A percentile compares a stretch with the other conserved stretches of the same genome.
Evolutionary conservation across 2,329 filamentous ascomycete species (phyloP).

Genomic region (Aspergillus jensenii): DNA sequence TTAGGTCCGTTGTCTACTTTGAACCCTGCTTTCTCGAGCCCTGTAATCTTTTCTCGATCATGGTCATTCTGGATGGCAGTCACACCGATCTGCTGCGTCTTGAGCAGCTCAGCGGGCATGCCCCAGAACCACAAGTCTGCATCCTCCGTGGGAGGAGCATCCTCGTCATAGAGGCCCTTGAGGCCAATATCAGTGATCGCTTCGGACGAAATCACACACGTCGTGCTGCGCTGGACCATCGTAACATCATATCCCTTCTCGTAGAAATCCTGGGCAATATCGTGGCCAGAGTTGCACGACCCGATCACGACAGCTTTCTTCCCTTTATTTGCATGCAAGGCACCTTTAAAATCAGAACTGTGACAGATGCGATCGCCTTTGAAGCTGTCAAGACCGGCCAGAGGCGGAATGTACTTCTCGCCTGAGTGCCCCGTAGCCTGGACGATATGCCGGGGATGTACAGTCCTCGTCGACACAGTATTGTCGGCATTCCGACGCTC

Average conservation of each 20-base stretch:
- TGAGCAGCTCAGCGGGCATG: conserved; percentile 60
- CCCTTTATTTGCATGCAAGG: conserved; percentile 44
- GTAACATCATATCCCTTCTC: conserved; percentile 63
- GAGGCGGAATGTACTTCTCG: conserved; percentile 56
- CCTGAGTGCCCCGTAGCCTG: conserved; percentile 69
- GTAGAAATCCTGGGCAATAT: conserved; percentile 67
- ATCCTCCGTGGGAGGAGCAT: conserved; percentile 61
- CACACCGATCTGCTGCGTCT: conserved; percentile 54
- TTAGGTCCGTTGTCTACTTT: conserved; percentile 59
- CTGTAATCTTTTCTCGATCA: conserved; percentile 38
- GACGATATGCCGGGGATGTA: conserved; percentile 64
- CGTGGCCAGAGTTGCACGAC: conserved; percentile 67
- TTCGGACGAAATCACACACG: conserved; percentile 61
- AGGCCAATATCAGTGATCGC: conserved; percentile 55
- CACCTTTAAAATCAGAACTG: conserved; percentile 60
- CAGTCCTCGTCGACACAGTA: conserved; percentile 49
- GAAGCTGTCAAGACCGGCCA: conserved; percentile 55
- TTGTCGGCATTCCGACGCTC: conserved; percentile 42
- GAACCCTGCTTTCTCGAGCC: conserved; percentile 60
- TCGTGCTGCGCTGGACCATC: conserved; percentile 46
- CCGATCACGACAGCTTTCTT: conserved; percentile 67
- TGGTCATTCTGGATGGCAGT: conserved; percentile 39
- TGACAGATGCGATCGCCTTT: conserved; percentile 61
- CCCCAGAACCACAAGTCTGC: conserved; percentile 62
- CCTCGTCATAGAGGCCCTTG: conserved; percentile 50